These are phyloP conservation scores for Teratosphaeriaceae sp. DNA, from an alignment of 2,329 filamentous ascomycete genomes.

Conservation along the genomic window DNA sequence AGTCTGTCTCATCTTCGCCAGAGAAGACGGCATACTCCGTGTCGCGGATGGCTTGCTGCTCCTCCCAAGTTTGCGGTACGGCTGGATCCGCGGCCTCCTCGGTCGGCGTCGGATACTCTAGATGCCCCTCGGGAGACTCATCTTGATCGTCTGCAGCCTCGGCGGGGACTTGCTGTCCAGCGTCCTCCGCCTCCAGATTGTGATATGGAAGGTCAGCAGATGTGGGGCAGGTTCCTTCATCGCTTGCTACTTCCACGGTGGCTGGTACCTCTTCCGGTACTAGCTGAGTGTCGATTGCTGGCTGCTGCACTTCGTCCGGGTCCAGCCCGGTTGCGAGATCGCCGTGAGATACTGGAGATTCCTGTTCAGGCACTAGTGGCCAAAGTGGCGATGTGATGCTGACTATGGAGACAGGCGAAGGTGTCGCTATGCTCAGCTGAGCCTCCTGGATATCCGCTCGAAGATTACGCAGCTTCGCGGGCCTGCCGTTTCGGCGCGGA, in stretches of 20 bases:
- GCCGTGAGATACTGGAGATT: background rate
- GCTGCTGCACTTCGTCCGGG: background rate
- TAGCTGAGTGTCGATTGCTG: background rate
- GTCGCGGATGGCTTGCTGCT: conserved; percentile 2
- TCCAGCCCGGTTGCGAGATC: background rate
- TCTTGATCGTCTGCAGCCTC: no score
- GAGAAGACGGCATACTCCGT: conserved; percentile 4
- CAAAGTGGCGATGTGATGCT: background rate
- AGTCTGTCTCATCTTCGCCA: conserved; percentile 6
- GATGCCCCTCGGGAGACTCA: no score
- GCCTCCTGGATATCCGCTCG: background rate
- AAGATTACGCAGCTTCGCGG: background rate
- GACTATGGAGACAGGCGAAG: background rate
- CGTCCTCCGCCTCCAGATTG: no score
- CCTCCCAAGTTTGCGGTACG: no score
- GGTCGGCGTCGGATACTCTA: no score
- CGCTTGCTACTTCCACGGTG: no score
- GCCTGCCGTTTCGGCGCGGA: background rate
- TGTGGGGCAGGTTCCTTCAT: no score
- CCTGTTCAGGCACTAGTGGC: background rate
- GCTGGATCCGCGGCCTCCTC: no score
- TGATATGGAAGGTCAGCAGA: no score
- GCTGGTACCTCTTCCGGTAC: no score
- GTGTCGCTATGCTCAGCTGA: background rate
- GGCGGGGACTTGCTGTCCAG: no score